phyloP scores from a whole-genome alignment of 768 basidiomycete species.

The Termitomyces sp. region DNA sequence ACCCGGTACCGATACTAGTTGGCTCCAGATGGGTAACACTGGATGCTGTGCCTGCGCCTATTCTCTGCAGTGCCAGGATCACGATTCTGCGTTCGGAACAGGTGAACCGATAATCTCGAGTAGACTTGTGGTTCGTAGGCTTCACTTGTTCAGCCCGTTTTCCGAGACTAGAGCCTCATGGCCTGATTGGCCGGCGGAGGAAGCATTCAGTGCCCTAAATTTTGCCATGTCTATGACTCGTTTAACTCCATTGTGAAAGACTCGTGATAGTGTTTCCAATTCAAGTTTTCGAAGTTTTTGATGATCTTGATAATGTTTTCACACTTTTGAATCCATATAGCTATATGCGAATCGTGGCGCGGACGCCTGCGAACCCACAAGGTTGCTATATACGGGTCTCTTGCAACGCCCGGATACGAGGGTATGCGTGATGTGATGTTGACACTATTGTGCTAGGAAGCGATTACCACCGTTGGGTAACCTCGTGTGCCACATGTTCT shows the following conservation, averaged over 20 bases:
- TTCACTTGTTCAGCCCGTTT: background rate
- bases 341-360: too few species aligned
- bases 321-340: background rate
- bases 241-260: background rate
- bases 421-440: too few species aligned
- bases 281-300: too few species aligned
- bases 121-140: background rate
- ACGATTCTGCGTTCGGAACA: background rate
- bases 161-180: background rate
- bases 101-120: background rate
- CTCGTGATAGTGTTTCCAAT: background rate
- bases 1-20: slow-evolving; percentile 3
- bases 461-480: background rate
- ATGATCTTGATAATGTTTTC: background rate
- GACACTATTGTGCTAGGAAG: too few species aligned
- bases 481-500: background rate
- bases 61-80: background rate
- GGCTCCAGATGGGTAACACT: background rate
- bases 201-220: background rate
- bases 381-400: background rate
- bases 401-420: background rate
- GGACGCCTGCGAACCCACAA: too few species aligned
- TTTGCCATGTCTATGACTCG: background rate
- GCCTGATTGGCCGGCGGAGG: background rate
- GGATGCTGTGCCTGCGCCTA: background rate